Conservation (phyloP, 1,284 basidiomycete genomes). For the Trametes hirsuta region DNA sequence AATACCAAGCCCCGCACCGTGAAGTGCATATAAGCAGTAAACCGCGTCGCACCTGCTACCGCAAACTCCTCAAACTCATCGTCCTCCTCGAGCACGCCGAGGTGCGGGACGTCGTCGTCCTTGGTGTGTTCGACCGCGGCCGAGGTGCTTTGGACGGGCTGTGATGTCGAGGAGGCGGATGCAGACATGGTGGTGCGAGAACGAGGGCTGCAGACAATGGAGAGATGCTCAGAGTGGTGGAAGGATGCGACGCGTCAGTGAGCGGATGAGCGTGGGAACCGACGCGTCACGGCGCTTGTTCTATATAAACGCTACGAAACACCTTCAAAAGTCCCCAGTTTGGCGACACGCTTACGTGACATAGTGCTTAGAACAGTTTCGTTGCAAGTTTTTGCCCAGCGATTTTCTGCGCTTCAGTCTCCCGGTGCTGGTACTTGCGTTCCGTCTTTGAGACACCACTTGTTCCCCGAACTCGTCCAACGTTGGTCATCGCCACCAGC, state of each 20-base stretch:
- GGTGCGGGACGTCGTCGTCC: conserved; percentile 51
- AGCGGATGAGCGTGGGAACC: conserved; percentile 22
- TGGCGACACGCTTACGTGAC: too few species aligned
- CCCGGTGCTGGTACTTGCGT: too few species aligned
- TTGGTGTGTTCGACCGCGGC: conserved; percentile 42
- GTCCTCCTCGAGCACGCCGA: conserved; percentile 81
- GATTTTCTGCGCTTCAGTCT: background rate
- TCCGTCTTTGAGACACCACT: too few species aligned
- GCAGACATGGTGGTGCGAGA: conserved; percentile 32
- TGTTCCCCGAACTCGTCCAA: too few species aligned
- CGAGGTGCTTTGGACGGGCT: conserved; percentile 34
- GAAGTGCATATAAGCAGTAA: background rate
- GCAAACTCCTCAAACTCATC: conserved; percentile 86
- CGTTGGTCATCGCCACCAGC: too few species aligned
- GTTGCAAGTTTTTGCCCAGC: background rate
- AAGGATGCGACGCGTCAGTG: conserved; percentile 31
- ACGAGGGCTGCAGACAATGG: background rate
- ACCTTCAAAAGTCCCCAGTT: too few species aligned
- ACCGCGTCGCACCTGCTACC: conserved; percentile 57
- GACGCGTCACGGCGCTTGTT: background rate
- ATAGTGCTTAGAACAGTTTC: too few species aligned
- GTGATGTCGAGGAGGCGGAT: conserved; percentile 40
- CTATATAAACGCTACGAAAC: too few species aligned
- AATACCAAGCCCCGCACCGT: background rate
- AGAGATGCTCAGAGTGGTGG: background rate